Evolutionary conservation across 495 filamentous ascomycete genomes (phyloP), one percentile per base, ranked within the genome.

Genomic region (Elaphomyces granulatus): DNA sequence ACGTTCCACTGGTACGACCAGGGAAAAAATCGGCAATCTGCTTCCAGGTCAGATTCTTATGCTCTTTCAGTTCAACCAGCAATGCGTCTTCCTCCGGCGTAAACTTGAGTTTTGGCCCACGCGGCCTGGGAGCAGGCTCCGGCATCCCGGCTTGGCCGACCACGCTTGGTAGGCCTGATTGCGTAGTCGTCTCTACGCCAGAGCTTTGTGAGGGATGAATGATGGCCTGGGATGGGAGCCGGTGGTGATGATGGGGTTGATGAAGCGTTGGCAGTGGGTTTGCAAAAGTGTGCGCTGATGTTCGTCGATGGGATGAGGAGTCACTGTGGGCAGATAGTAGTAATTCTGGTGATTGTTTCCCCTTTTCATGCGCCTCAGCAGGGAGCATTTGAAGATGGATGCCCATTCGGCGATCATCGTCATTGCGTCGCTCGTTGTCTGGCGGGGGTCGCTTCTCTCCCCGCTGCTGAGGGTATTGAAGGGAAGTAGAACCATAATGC

Each of bases 21-120:
- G 87, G 87, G 49, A 94, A 93, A 60, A 88, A 93, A 50, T 92
- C 85, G 40, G 83, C 81, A 47, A 94, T 93, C 67, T 94, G 86
- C 54, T 90, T 92, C 87, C 87, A 94, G 7, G 87, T 86, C 48
- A 94, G 69, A 47, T 80, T 81, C 55, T 87, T 88, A 44, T 87
- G 83, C 60, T 94, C 87, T 57, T 94, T 94, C 38, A 94, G 63
- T 43, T 88, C 83, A 15, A 93, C 75, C 30, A 94, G 62, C 36
- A 88, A 62, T 36, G 75, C 72, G 57, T 94, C 87, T 52, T 94
- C 86, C 57, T 88, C 84, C 32, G 81, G 75, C 1, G 85, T 92
- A 50, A 93, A 94, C 49, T 88, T 92, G 42, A 88, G 61, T 57
- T 92, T 92, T 14, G 85, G 84, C 3, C 82, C 83, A 40, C 76